Conservation (phyloP, 2,329 filamentous ascomycete species). For the Pseudogymnoascus sp. region DNA sequence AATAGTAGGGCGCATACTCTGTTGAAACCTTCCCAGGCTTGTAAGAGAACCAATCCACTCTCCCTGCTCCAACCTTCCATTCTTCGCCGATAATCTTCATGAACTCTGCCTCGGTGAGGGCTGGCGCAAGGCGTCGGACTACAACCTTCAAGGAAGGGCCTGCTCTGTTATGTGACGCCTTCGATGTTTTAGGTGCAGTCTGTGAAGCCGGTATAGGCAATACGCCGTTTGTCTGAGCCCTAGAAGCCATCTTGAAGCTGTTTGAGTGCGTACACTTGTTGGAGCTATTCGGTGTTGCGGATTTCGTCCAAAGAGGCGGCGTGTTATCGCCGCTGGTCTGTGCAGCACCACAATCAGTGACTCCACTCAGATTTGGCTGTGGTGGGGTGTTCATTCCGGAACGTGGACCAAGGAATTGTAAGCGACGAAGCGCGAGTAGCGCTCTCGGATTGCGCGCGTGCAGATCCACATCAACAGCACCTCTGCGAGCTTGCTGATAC, state of each 20-base stretch:
- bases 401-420: conserved; percentile 1
- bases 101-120: conserved; percentile 74
- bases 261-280: neutral
- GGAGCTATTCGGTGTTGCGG: neutral
- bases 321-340: conserved; percentile 5
- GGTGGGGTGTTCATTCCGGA: neutral
- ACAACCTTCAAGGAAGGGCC: conserved; percentile 68
- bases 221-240: conserved; percentile 42
- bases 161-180: conserved; percentile 36
- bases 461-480: conserved; percentile 6
- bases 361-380: neutral
- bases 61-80: conserved; percentile 74
- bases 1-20: conserved; percentile 50
- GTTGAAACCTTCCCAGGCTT: conserved; percentile 69
- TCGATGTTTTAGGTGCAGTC: conserved; percentile 34
- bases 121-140: conserved; percentile 76
- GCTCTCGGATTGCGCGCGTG: conserved; percentile 3
- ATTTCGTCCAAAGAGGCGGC: neutral
- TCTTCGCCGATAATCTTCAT: conserved; percentile 62
- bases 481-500: neutral
- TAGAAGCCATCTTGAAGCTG: conserved; percentile 13
- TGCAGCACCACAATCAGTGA: conserved; percentile 3
- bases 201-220: conserved; percentile 41
- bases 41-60: conserved; percentile 76
- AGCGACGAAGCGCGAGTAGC: conserved; percentile 7